Evolutionary conservation across 2,329 filamentous ascomycete genomes (phyloP), one percentile per base, ranked within the genome.

Genomic region (Hysterium pulicare): DNA sequence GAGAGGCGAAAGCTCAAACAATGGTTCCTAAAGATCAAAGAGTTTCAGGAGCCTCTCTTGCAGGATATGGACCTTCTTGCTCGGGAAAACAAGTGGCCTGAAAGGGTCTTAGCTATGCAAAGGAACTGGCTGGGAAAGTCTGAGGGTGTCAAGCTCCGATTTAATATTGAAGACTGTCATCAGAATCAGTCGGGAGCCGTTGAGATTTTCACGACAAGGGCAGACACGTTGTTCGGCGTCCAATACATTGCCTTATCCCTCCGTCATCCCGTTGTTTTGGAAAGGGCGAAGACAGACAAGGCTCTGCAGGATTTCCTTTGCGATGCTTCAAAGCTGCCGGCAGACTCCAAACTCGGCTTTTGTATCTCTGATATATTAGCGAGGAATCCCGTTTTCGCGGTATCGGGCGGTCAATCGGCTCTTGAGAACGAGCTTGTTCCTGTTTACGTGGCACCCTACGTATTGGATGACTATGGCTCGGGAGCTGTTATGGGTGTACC

Each of bases 401-500:
- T 81, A 36, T 70, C 78, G 30, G 71, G 75, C 5, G 62, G 68
- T 1, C 73, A 71, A 0, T 73, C 75, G 1, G 24, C 34, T 1
- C 44, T 74, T n/a, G 69, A 71, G 1, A 76, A 79, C 58, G 57
- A 76, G 50, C 73, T 77, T 6, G 54, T 94, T 4, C 88, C 89
- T 1, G 75, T 95, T 4, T 95, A 85, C 57, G 85, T 87, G 17
- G 87, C 90, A 8, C 84, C 88, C 0, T 95, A 95, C 59, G 90
- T 95, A 9, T 73, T 94, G 4, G 85, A 84, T 20, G 86, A 90
- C 58, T 93, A 94, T 53, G 88, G 89, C 13, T 86, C 90, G 51
- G 89, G 89, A 1, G 89, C 89, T 8, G 85, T 95, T 2, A 95
- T 95, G 89, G 90, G 90, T 33, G 90, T 95, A 6, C 90, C 90